phyloP scores from a whole-genome alignment of 441 rosid genomes.

The Flueggea neowawraea region DNA sequence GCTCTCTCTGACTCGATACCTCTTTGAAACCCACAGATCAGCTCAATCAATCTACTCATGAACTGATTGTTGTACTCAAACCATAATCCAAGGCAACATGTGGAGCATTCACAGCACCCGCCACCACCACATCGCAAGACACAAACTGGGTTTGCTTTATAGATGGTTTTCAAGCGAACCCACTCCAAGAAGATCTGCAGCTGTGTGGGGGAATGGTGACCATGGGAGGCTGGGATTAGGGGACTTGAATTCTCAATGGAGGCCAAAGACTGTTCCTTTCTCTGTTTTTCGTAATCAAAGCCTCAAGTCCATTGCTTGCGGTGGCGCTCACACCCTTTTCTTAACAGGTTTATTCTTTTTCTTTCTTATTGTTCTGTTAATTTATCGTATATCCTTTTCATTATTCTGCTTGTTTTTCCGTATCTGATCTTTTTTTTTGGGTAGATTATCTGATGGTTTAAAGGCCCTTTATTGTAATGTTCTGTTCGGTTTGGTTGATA shows the following conservation, averaged over 20 bases:
- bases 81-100: too few relatives aligned
- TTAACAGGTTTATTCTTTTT: conserved; percentile 55
- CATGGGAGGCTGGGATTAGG: conserved; percentile 85
- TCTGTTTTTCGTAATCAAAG: conserved; percentile 43
- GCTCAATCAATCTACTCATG: too few relatives aligned
- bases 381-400: background rate
- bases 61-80: too few relatives aligned
- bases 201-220: conserved; percentile 96
- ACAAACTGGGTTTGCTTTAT: too few relatives aligned
- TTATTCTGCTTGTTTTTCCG: background rate
- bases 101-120: too few relatives aligned
- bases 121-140: too few relatives aligned
- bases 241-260: conserved; percentile 68
- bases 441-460: background rate
- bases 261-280: conserved; percentile 37
- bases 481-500: too few relatives aligned
- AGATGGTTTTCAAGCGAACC: background rate
- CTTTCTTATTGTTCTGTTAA: background rate
- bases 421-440: background rate
- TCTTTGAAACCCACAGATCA: too few relatives aligned
- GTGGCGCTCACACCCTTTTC: conserved; percentile 97
- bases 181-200: conserved; percentile 43
- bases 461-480: too few relatives aligned
- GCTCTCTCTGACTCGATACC: too few relatives aligned
- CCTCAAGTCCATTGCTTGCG: conserved; percentile 74